These are phyloP conservation scores for Phlyctochytrium arcticum DNA, from an alignment of 192 early-diverging fungal genomes.

Conservation along the genomic window DNA sequence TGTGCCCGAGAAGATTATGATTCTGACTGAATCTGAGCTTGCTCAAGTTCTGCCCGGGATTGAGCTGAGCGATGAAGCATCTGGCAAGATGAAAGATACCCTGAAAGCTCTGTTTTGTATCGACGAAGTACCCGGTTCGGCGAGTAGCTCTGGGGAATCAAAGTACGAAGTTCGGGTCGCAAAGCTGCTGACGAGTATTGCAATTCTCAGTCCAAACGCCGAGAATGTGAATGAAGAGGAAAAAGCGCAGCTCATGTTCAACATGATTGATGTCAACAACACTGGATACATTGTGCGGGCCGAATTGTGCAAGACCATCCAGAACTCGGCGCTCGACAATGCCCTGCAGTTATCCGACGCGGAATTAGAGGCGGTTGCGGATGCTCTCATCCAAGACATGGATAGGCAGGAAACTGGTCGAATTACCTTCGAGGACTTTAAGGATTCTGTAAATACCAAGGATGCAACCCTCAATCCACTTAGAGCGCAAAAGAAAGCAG, in stretches of 20 bases:
- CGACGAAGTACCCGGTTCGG: background rate
- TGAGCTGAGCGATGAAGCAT: background rate
- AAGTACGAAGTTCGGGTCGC: background rate
- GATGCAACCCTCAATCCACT: background rate
- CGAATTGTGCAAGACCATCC: background rate
- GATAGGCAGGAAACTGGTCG: background rate
- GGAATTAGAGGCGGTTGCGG: conserved; percentile 4
- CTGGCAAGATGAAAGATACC: background rate
- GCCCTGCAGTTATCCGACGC: background rate
- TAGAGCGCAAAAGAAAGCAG: background rate
- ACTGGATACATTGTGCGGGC: background rate
- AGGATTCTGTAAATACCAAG: background rate
- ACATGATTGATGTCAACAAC: conserved; percentile 1
- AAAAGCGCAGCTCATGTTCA: background rate
- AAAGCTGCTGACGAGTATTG: background rate
- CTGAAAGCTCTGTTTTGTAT: background rate
- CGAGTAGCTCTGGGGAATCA: background rate
- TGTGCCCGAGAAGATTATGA: background rate
- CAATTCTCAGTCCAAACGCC: background rate
- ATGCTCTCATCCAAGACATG: background rate
- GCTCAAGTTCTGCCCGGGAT: background rate
- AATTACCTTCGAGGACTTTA: conserved; percentile 3
- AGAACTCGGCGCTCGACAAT: conserved; percentile 1
- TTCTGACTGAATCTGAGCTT: background rate
- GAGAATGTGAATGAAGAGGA: background rate